phyloP scores from a whole-genome alignment of 2,329 filamentous ascomycete species.

The Calonectria hongkongensis region DNA sequence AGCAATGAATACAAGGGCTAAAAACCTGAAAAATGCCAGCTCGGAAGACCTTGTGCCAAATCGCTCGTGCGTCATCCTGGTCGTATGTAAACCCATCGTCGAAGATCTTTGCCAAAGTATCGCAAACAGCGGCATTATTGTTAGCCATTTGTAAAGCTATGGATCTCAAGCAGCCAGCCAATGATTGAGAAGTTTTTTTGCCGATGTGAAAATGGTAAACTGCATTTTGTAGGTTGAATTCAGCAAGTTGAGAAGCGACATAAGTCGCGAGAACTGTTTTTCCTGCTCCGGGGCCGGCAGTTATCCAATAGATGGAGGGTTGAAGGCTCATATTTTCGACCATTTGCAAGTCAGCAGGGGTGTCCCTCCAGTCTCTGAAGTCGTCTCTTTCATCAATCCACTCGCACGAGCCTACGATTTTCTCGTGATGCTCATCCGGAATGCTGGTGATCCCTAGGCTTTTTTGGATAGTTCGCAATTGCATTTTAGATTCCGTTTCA shows the following conservation, averaged over 20 bases:
- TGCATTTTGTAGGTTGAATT: conserved; percentile 35
- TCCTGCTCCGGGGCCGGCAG: background rate
- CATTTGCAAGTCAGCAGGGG: background rate
- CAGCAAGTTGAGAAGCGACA: conserved; percentile 27
- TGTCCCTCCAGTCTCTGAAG: conserved; percentile 16
- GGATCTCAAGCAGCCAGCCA: conserved; percentile 49
- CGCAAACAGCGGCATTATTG: conserved; percentile 46
- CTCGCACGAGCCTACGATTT: background rate
- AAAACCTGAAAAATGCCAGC: conserved; percentile 55
- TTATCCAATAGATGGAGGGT: background rate
- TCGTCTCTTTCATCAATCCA: conserved; percentile 14
- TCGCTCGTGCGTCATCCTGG: conserved; percentile 52
- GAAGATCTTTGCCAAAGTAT: conserved; percentile 48
- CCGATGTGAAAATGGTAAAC: conserved; percentile 50
- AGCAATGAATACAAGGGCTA: background rate
- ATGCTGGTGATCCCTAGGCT: background rate
- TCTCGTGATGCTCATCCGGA: background rate
- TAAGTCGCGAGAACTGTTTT: conserved; percentile 4
- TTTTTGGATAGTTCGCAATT: background rate
- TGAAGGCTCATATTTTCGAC: background rate
- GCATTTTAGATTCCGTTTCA: background rate
- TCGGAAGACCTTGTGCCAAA: conserved; percentile 60
- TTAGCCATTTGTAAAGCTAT: conserved; percentile 60
- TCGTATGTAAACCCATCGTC: conserved; percentile 50
- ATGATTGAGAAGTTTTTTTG: conserved; percentile 35